A percentile compares a stretch with the other conserved stretches of the same genome.
phyloP scores from a whole-genome alignment of 371 early-diverging fungal genomes.

The Basidiobolus meristosporus region DNA sequence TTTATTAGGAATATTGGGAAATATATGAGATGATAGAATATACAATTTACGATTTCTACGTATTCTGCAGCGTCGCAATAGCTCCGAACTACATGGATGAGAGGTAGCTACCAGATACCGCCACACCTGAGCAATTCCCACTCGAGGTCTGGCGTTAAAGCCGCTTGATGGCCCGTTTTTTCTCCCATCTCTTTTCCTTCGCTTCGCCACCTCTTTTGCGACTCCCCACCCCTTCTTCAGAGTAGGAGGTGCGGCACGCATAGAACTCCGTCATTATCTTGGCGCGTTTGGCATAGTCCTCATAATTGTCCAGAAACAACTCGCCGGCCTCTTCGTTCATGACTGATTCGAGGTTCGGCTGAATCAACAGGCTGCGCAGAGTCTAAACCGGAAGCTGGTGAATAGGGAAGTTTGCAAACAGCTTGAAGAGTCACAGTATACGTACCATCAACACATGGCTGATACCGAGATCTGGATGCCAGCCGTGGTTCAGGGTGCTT shows the following conservation, averaged over 20 bases:
- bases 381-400: conserved; percentile 19
- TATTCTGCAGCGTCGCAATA: too few relatives aligned
- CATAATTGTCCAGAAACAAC: conserved; percentile 68
- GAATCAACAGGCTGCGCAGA: conserved; percentile 75
- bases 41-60: too few relatives aligned
- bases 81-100: too few relatives aligned
- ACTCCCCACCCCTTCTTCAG: background rate
- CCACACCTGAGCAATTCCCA: too few relatives aligned
- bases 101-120: too few relatives aligned
- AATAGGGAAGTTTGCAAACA: background rate
- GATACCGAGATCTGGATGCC: conserved; percentile 67
- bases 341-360: conserved; percentile 86
- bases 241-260: conserved; percentile 13
- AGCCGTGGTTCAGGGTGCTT: conserved; percentile 80
- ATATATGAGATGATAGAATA: too few relatives aligned
- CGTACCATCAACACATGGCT: conserved; percentile 40
- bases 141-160: too few relatives aligned
- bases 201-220: too few relatives aligned
- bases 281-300: conserved; percentile 59
- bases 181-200: too few relatives aligned
- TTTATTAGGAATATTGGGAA: too few relatives aligned
- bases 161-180: too few relatives aligned
- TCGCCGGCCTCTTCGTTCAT: conserved; percentile 84
- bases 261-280: conserved; percentile 56
- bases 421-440: background rate